A percentile compares a stretch with the other conserved stretches of the same genome.
phyloP scores from a whole-genome alignment of 1,284 basidiomycete species.

The Moniliophthora roreri region DNA sequence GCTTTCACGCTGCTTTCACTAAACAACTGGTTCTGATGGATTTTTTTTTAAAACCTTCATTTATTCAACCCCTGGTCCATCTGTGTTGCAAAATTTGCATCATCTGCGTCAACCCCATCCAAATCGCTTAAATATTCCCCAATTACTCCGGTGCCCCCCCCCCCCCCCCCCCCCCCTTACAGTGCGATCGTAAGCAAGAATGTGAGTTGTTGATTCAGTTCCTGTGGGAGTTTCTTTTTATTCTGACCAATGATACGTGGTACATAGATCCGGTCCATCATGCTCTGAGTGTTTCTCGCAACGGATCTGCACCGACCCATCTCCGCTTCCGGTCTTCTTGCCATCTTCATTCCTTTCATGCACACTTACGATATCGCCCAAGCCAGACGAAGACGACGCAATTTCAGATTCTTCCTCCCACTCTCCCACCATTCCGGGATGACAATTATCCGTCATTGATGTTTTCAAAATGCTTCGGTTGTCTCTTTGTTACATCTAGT shows the following conservation, averaged over 20 bases:
- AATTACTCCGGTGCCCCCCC: not conserved
- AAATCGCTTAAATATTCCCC: not conserved
- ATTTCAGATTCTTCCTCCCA: too few species aligned
- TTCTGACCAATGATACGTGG: not conserved
- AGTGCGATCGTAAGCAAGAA: slow-evolving; percentile 16
- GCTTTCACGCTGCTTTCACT: not conserved
- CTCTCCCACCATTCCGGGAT: too few species aligned
- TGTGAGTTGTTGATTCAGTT: slow-evolving; percentile 7
- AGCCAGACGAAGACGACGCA: too few species aligned
- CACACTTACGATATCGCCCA: too few species aligned
- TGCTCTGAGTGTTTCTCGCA: too few species aligned
- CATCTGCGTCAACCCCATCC: not conserved
- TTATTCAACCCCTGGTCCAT: not conserved
- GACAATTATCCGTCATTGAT: too few species aligned
- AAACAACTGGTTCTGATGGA: not conserved
- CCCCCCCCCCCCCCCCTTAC: not conserved
- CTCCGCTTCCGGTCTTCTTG: too few species aligned
- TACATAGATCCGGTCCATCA: too few species aligned
- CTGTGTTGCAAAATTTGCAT: not conserved
- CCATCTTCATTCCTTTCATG: too few species aligned
- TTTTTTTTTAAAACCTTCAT: slow-evolving; percentile 1
- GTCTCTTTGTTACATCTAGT: too few species aligned
- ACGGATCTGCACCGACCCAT: too few species aligned
- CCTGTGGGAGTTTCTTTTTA: not conserved
- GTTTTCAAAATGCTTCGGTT: too few species aligned